A percentile compares a stretch with the other conserved stretches of the same genome.
These are phyloP conservation scores for Debaryomyces nepalensis DNA, from an alignment of 1,139 yeast genomes.

Conservation along the genomic window DNA sequence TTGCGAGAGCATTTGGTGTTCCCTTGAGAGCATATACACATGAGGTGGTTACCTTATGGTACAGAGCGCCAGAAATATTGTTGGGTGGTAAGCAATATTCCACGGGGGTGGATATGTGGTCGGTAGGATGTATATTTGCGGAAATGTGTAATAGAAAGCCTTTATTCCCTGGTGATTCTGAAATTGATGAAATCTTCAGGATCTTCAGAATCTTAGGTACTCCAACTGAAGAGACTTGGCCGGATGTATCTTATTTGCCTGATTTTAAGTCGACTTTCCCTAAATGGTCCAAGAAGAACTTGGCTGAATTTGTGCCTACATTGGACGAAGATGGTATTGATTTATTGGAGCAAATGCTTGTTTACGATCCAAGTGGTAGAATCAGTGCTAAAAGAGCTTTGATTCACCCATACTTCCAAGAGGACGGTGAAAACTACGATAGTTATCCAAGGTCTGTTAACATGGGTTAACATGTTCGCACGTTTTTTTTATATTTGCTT, in stretches of 20 bases:
- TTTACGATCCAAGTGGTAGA: slow-evolving; percentile 92
- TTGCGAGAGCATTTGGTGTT: slow-evolving; percentile 97
- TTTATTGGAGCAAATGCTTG: slow-evolving; percentile 74
- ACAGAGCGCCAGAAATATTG: slow-evolving; percentile 94
- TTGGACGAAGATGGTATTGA: slow-evolving; percentile 85
- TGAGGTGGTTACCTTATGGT: slow-evolving; percentile 98
- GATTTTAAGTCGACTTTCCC: slow-evolving; percentile 97
- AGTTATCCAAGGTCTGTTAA: slow-evolving; percentile 42
- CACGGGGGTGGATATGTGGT: slow-evolving; percentile 99
- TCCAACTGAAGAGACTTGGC: slow-evolving; percentile 94
- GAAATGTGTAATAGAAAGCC: slow-evolving; percentile 98
- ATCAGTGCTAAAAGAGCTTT: slow-evolving; percentile 94
- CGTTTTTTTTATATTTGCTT: not conserved
- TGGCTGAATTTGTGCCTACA: slow-evolving; percentile 75
- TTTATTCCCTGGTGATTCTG: slow-evolving; percentile 95
- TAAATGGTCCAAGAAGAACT: slow-evolving; percentile 81
- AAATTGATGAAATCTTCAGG: slow-evolving; percentile 95
- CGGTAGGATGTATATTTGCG: slow-evolving; percentile 96
- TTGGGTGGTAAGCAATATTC: slow-evolving; percentile 97
- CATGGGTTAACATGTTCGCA: slow-evolving; percentile 38
- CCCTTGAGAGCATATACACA: slow-evolving; percentile 96
- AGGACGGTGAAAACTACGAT: slow-evolving; percentile 41
- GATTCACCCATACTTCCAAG: slow-evolving; percentile 86
- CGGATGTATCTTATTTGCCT: slow-evolving; percentile 91
- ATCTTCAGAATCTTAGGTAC: slow-evolving; percentile 93